Evolutionary conservation across 768 basidiomycete species (phyloP).

Genomic region (Goffeauzyma gilvescens): DNA sequence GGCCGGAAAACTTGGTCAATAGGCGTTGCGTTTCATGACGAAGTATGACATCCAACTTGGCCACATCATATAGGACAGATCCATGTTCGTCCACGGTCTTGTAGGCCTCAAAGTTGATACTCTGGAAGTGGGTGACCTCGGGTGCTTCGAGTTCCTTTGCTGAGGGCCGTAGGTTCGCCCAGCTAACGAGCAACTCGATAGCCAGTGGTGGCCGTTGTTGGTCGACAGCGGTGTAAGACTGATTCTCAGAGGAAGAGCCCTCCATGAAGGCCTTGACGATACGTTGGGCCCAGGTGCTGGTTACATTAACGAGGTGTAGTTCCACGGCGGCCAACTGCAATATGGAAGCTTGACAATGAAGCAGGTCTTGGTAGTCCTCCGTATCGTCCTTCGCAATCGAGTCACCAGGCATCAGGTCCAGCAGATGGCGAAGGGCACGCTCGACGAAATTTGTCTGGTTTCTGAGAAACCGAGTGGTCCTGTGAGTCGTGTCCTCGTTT

Average conservation of each 20-base stretch:
- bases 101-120: slow-evolving; percentile 4
- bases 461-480: slow-evolving; percentile 8
- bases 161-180: not conserved
- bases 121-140: slow-evolving; percentile 2
- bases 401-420: not conserved
- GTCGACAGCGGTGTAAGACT: not conserved
- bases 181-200: slow-evolving; percentile 1
- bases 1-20: slow-evolving; percentile 1
- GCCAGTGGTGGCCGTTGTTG: not conserved
- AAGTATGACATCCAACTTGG: not conserved
- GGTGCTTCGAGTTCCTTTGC: not conserved
- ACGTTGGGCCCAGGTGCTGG: not conserved
- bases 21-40: slow-evolving; percentile 2
- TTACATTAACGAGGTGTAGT: slow-evolving; percentile 1
- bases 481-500: slow-evolving; percentile 1
- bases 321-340: slow-evolving; percentile 9
- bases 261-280: slow-evolving; percentile 8
- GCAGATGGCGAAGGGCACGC: slow-evolving; percentile 1
- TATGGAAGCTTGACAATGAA: slow-evolving; percentile 5
- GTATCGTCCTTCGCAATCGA: not conserved
- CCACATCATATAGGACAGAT: slow-evolving; percentile 1
- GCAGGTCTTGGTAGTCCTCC: slow-evolving; percentile 1
- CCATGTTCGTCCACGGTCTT: not conserved
- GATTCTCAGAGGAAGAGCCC: not conserved
- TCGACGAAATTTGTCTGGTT: slow-evolving; percentile 7